Conservation (phyloP, 1,139 yeast species). For the Taiozyma sp. region DNA sequence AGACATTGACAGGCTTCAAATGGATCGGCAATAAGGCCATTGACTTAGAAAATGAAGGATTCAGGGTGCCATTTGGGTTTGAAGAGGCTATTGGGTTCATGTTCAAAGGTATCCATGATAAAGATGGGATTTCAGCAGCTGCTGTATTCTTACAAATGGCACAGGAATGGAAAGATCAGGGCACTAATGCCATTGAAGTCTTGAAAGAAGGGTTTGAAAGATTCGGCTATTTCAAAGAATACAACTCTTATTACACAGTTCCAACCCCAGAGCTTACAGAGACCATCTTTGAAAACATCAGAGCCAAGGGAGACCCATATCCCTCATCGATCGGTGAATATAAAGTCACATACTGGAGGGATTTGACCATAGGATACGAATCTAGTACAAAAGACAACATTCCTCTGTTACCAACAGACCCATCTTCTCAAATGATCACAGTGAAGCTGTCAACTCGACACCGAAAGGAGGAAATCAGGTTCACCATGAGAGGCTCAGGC, state of each 20-base stretch:
- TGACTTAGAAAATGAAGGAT: constrained; percentile 60
- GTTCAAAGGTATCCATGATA: constrained; percentile 84
- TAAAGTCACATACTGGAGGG: constrained; percentile 65
- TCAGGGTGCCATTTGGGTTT: constrained; percentile 75
- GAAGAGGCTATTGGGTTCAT: constrained; percentile 97
- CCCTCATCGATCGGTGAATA: constrained; percentile 35
- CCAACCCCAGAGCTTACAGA: constrained; percentile 46
- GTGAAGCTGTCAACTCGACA: constrained; percentile 29
- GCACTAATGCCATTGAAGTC: constrained; percentile 34
- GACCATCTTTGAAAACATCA: constrained; percentile 47
- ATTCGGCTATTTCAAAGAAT: constrained; percentile 79
- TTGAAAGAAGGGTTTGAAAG: constrained; percentile 52
- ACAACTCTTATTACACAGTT: constrained; percentile 80
- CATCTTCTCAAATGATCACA: constrained; percentile 83
- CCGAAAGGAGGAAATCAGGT: constrained; percentile 42
- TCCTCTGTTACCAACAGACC: constrained; percentile 68
- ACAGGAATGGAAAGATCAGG: constrained; percentile 38
- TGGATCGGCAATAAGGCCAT: constrained; percentile 95
- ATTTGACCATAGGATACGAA: constrained; percentile 78
- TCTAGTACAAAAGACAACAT: constrained; percentile 50
- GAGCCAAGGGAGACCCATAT: constrained; percentile 23
- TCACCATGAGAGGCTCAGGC: constrained; percentile 92
- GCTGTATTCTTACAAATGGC: constrained; percentile 72
- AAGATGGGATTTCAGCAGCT: constrained; percentile 88
- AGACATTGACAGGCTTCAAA: constrained; percentile 92